Evolutionary conservation across 768 basidiomycete genomes (phyloP), one percentile per base, ranked within the genome.

Genomic region (Sporobolomyces pararoseus): DNA sequence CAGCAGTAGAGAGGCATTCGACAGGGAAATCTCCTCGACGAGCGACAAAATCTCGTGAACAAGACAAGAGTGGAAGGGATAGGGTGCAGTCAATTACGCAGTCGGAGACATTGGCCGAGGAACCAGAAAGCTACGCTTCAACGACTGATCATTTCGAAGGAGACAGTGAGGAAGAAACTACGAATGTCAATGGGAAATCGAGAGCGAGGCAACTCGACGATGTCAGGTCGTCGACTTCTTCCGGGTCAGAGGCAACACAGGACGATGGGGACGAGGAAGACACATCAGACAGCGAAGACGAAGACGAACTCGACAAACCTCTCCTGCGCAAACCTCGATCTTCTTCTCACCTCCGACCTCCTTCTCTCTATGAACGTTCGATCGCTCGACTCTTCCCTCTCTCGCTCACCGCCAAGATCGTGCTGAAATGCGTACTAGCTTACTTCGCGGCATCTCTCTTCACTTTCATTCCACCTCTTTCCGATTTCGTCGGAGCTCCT

Each of bases 361-460:
- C 37, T 17, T 32, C 50, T 0, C 17, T 42, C 42, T 29, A 42
- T 32, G 44, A n/a, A 2, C 27, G 37, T 10, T 19, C 37, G 17
- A 1, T 27, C 25, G 14, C 42, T 29, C 39, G 31, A 27, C 1
- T 72, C 58, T 55, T 44, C 39, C 63, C 63, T 0, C 66, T 61
- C 29, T 68, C 71, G 5, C 14, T 68, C 34, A 13, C 53, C 19
- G 44, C 31, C 44, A 59, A 66, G 25, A 67, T 70, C 76, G 85
- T 96, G 51, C 80, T 95, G 72, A 97, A 98, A 81, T 99, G 96
- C 80, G 84, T 87, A 3, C 82, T 97, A 23, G 89, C 94, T 0
- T 99, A 99, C 79, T 86, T 91, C 73, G 80, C 97, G 62, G 93
- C 84, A 7, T 91, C 90, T 0, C 82, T 97, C 16, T 99, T 98